These are phyloP conservation scores for Xylariaceae sp. DNA, from an alignment of 2,329 filamentous ascomycete genomes.

Conservation along the genomic window DNA sequence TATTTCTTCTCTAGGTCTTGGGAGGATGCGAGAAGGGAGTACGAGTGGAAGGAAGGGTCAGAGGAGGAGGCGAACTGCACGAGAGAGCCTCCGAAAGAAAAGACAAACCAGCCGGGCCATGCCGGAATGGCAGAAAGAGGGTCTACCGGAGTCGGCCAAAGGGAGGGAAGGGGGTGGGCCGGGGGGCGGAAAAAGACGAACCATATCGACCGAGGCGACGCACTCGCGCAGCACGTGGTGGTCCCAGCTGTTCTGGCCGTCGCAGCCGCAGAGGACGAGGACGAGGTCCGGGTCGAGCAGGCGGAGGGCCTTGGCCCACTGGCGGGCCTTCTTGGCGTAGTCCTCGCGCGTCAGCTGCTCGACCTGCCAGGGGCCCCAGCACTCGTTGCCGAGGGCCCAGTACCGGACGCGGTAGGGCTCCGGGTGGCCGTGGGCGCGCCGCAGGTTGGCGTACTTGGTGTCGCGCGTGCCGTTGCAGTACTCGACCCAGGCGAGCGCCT, in stretches of 20 bases:
- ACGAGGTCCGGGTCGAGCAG: conserved; percentile 61
- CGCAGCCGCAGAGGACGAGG: conserved; percentile 69
- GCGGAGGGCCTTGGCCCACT: conserved; percentile 66
- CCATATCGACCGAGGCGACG: conserved; percentile 63
- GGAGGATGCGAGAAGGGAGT: too few species aligned
- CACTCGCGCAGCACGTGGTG: conserved; percentile 65
- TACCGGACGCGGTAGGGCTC: conserved; percentile 78
- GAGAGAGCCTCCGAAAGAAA: too few species aligned
- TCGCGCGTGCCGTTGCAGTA: conserved; percentile 76
- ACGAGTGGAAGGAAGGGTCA: too few species aligned
- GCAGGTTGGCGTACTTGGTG: conserved; percentile 75
- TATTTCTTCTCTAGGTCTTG: too few species aligned
- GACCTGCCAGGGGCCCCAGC: conserved; percentile 61
- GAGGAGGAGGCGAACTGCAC: too few species aligned
- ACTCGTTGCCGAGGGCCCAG: conserved; percentile 77
- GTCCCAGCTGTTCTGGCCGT: conserved; percentile 64
- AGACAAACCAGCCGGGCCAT: too few species aligned
- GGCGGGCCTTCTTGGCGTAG: conserved; percentile 60
- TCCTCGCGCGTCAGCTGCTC: conserved; percentile 61
- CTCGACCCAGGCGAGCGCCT: conserved; percentile 68
- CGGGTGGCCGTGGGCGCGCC: conserved; percentile 65
- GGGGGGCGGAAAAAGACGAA: too few species aligned
- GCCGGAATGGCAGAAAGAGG: too few species aligned
- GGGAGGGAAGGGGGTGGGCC: too few species aligned
- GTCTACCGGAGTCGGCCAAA: too few species aligned